These are phyloP conservation scores for Pseudonectria foliicola DNA, from an alignment of 2,329 filamentous ascomycete genomes.

Conservation along the genomic window DNA sequence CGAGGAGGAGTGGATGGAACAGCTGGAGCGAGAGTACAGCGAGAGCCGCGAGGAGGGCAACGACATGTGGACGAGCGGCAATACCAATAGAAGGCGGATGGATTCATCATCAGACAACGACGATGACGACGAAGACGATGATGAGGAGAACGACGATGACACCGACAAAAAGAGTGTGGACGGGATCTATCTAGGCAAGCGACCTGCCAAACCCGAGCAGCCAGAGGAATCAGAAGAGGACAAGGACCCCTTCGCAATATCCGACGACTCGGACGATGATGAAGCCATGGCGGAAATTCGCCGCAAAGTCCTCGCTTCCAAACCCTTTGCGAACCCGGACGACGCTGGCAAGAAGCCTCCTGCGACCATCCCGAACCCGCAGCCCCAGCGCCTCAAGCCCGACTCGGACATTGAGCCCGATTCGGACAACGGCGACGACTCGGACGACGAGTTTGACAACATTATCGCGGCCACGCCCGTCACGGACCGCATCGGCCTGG, in stretches of 20 bases:
- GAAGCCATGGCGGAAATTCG: constrained; percentile 87
- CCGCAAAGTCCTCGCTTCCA: constrained; percentile 82
- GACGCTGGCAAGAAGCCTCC: constrained; percentile 46
- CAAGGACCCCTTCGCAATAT: constrained; percentile 66
- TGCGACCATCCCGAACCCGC: constrained; percentile 55
- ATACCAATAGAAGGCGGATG: constrained; percentile 62
- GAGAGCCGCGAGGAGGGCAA: constrained; percentile 65
- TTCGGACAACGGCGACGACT: constrained; percentile 58
- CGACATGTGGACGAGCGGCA: constrained; percentile 87
- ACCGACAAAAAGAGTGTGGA: constrained; percentile 41
- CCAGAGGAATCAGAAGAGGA: constrained; percentile 37
- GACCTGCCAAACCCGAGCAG: constrained; percentile 26
- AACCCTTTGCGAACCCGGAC: constrained; percentile 65
- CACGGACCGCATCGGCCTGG: constrained; percentile 71
- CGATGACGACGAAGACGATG: constrained; percentile 39
- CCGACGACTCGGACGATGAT: constrained; percentile 74
- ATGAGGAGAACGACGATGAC: constrained; percentile 37
- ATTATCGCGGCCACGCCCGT: constrained; percentile 89
- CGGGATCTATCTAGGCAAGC: constrained; percentile 55
- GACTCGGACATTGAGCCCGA: constrained; percentile 66
- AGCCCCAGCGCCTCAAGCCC: constrained; percentile 40
- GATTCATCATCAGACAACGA: constrained; percentile 51
- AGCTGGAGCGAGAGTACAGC: constrained; percentile 82
- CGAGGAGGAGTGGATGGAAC: constrained; percentile 80
- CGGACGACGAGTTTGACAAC: constrained; percentile 79